Percentiles rank a stretch among this genome's conserved stretches.
These are phyloP conservation scores for Drosera capensis DNA, from an alignment of 148 eudicot species.

Conservation along the genomic window DNA sequence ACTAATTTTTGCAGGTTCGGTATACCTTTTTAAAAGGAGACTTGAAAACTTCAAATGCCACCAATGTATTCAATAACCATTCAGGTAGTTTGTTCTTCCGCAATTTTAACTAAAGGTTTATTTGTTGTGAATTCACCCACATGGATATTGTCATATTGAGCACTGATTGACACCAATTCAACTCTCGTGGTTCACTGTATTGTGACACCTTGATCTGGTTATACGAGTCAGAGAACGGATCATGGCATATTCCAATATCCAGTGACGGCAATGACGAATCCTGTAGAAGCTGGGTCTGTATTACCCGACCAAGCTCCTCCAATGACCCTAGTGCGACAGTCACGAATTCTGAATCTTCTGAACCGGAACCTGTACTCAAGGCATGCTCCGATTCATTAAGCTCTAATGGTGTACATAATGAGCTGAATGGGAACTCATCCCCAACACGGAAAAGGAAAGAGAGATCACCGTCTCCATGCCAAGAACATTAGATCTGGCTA, in stretches of 20 bases:
- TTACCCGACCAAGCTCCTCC: slow-evolving; percentile 23
- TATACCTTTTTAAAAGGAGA: slow-evolving; percentile 51
- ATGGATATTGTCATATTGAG: neutral
- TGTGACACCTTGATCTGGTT: slow-evolving; percentile 1
- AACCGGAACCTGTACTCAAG: too few relatives aligned
- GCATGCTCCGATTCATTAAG: too few relatives aligned
- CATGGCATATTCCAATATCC: slow-evolving; percentile 53
- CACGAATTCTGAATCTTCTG: too few relatives aligned
- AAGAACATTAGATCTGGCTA: too few relatives aligned
- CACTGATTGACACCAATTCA: neutral
- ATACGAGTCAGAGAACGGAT: slow-evolving; percentile 49
- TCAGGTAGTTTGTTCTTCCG: slow-evolving; percentile 32
- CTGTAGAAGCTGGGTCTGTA: slow-evolving; percentile 65
- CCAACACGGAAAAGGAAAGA: too few relatives aligned
- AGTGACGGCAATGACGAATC: slow-evolving; percentile 31
- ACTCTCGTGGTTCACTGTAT: neutral
- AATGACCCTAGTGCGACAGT: too few relatives aligned
- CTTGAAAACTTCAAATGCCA: slow-evolving; percentile 61
- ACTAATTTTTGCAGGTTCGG: slow-evolving; percentile 52
- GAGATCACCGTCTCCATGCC: too few relatives aligned
- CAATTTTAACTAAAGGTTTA: neutral
- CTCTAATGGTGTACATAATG: too few relatives aligned
- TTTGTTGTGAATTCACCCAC: neutral
- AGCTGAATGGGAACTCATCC: too few relatives aligned
- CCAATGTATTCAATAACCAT: slow-evolving; percentile 60